These are phyloP conservation scores for Ustilago lituana DNA, from an alignment of 1,284 basidiomycete genomes.

Conservation along the genomic window DNA sequence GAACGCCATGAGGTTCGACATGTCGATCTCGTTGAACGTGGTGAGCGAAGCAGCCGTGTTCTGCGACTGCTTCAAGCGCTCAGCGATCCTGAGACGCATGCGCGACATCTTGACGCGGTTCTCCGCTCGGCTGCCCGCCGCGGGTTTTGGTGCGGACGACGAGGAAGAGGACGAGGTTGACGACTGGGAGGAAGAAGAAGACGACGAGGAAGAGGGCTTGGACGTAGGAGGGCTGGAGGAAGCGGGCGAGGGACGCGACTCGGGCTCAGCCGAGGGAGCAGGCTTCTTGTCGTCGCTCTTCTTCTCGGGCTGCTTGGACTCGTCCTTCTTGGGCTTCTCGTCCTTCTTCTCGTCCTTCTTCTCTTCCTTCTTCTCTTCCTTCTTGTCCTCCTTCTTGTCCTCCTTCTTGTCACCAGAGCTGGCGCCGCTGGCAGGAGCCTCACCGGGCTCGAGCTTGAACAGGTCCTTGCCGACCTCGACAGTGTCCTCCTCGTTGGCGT, in stretches of 20 bases:
- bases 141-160: conserved; percentile 41
- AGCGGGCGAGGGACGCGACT: conserved; percentile 27
- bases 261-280: conserved; percentile 29
- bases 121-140: conserved; percentile 75
- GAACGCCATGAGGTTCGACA: conserved; percentile 94
- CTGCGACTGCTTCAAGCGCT: conserved; percentile 97
- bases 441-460: conserved; percentile 86
- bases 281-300: conserved; percentile 68
- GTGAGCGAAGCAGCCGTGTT: conserved; percentile 96
- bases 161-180: conserved; percentile 11
- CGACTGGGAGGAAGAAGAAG: conserved; percentile 12
- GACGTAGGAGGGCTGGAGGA: conserved; percentile 25
- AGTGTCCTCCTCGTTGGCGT: conserved; percentile 91
- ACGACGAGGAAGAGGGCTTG: conserved; percentile 27
- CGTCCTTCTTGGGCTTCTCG: conserved; percentile 65
- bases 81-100: conserved; percentile 95
- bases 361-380: conserved; percentile 68
- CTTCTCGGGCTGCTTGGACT: conserved; percentile 63
- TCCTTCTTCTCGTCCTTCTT: conserved; percentile 61
- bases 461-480: conserved; percentile 95
- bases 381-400: conserved; percentile 60
- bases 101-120: conserved; percentile 75
- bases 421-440: conserved; percentile 72
- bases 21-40: conserved; percentile 99
- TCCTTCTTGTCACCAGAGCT: conserved; percentile 67